phyloP scores from a whole-genome alignment of 108 stramenopile genomes.

The Nitzschia sp. region DNA sequence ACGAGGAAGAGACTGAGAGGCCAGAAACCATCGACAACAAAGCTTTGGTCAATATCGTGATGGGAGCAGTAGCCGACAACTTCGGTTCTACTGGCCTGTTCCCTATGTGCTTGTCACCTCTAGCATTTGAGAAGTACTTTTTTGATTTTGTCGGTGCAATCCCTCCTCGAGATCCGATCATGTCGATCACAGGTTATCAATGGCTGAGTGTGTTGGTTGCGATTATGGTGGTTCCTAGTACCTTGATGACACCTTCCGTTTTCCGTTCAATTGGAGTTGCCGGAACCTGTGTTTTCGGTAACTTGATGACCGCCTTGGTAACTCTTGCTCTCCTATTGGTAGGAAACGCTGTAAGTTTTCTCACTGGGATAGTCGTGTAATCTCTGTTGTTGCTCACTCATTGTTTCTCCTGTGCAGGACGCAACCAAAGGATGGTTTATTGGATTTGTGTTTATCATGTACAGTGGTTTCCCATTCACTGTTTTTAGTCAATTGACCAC shows the following conservation, averaged over 20 bases:
- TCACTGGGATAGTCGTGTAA: neutral
- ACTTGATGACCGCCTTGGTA: conserved; percentile 41
- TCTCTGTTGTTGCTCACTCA: neutral
- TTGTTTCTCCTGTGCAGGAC: neutral
- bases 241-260: conserved; percentile 41
- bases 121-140: conserved; percentile 47
- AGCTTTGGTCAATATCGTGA: conserved; percentile 44
- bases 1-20: conserved; percentile 27
- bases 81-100: conserved; percentile 52
- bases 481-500: conserved; percentile 56
- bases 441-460: conserved; percentile 49
- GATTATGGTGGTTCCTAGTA: conserved; percentile 46
- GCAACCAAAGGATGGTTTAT: conserved; percentile 39
- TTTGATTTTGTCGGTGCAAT: conserved; percentile 27
- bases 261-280: conserved; percentile 44
- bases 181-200: conserved; percentile 43
- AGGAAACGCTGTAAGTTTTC: conserved; percentile 27
- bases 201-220: conserved; percentile 55
- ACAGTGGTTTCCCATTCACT: conserved; percentile 53
- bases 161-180: conserved; percentile 39
- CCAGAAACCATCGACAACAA: conserved; percentile 46
- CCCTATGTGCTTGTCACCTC: conserved; percentile 53
- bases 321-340: conserved; percentile 41
- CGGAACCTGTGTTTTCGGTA: conserved; percentile 54
- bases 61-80: conserved; percentile 49